Conservation (phyloP, 169 alveolate species). For the Plasmodium gonderi region DNA sequence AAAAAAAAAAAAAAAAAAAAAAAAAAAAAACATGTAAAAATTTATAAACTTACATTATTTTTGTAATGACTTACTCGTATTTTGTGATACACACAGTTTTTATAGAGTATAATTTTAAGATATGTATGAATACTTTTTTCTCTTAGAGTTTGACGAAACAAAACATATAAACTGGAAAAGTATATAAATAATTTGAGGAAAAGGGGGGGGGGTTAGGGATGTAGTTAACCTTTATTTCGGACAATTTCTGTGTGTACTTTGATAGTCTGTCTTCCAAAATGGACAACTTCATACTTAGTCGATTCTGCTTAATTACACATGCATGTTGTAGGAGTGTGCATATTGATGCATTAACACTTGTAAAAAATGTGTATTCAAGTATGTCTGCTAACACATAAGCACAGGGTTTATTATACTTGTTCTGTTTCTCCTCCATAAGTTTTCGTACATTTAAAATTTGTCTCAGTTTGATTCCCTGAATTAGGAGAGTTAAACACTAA, state of each 20-base stretch:
- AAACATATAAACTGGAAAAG: too few relatives aligned
- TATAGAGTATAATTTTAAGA: too few relatives aligned
- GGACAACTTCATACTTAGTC: background rate
- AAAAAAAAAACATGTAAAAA: background rate
- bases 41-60: background rate
- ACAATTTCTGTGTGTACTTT: conserved; percentile 9
- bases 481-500: background rate
- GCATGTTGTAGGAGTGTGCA: background rate
- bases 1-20: background rate
- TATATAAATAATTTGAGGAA: too few relatives aligned
- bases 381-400: background rate
- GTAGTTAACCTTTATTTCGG: conserved; percentile 17
- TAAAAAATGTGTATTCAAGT: background rate
- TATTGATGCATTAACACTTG: background rate
- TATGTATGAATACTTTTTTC: too few relatives aligned
- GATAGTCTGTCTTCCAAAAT: conserved; percentile 21
- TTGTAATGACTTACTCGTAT: too few relatives aligned
- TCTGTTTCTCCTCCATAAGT: background rate
- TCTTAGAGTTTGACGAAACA: background rate
- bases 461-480: background rate
- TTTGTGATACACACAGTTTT: too few relatives aligned
- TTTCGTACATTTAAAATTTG: background rate
- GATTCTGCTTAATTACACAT: background rate
- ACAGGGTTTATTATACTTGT: background rate
- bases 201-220: too few relatives aligned